Percentiles rank a stretch among this genome's conserved stretches.
These are phyloP conservation scores for Candida khao-thaluensis DNA, from an alignment of 805 yeast genomes.

Conservation along the genomic window DNA sequence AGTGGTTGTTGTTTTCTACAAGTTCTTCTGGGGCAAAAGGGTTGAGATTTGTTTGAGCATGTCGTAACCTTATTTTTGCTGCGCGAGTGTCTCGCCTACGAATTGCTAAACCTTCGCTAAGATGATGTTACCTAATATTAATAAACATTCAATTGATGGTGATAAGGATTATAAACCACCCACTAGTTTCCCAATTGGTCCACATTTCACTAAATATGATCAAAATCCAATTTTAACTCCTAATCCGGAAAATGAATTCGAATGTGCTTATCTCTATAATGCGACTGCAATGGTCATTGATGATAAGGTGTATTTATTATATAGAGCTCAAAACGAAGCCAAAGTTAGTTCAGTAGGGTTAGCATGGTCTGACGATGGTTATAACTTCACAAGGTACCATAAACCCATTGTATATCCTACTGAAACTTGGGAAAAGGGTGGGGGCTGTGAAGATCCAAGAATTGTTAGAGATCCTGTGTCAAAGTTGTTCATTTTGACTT, in stretches of 20 bases:
- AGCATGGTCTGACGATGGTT: conserved; percentile 43
- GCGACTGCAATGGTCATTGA: conserved; percentile 44
- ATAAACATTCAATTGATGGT: conserved; percentile 27
- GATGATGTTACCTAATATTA: conserved; percentile 32
- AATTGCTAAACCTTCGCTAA: too few species aligned
- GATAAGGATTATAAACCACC: conserved; percentile 34
- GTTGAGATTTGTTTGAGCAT: conserved; percentile 4
- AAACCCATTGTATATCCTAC: conserved; percentile 36
- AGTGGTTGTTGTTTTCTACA: too few species aligned
- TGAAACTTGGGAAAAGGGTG: conserved; percentile 39
- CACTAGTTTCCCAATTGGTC: conserved; percentile 40
- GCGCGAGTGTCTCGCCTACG: background rate
- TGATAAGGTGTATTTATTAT: conserved; percentile 34
- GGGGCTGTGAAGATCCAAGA: conserved; percentile 46
- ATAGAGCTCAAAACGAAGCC: conserved; percentile 38
- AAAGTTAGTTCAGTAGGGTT: conserved; percentile 36
- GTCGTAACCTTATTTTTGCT: conserved; percentile 6
- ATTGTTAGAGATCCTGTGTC: conserved; percentile 37
- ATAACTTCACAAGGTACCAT: conserved; percentile 27
- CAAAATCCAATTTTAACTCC: conserved; percentile 40
- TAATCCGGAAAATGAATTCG: conserved; percentile 36
- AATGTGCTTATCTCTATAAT: conserved; percentile 39
- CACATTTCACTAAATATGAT: conserved; percentile 32
- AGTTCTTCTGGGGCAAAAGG: too few species aligned
- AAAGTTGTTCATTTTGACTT: conserved; percentile 37